Evolutionary conservation across 305 asterid genomes (phyloP).

Genomic region (Rubia tinctorum): DNA sequence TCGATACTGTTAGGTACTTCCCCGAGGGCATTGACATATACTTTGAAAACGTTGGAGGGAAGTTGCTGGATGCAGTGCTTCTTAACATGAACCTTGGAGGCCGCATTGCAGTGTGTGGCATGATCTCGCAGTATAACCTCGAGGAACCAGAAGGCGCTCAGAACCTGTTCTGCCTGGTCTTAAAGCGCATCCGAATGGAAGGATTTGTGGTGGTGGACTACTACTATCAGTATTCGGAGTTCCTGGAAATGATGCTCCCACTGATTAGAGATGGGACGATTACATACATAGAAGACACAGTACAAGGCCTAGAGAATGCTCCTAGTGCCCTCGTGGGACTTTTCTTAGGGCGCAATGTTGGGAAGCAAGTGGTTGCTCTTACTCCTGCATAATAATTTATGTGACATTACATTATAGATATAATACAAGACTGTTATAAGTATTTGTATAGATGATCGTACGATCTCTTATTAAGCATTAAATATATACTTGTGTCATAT

Average conservation of each 20-base stretch:
- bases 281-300: conserved; percentile 46
- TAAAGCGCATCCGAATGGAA: conserved; percentile 44
- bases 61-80: conserved; percentile 66
- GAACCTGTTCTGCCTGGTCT: conserved; percentile 32
- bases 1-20: conserved; percentile 33
- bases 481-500: background rate
- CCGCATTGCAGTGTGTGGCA: conserved; percentile 57
- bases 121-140: conserved; percentile 65
- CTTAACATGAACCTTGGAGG: conserved; percentile 51
- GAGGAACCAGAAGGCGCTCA: conserved; percentile 43
- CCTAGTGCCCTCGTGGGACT: conserved; percentile 52
- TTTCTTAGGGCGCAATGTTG: conserved; percentile 49
- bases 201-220: conserved; percentile 46
- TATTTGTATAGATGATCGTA: background rate
- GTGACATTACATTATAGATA: background rate
- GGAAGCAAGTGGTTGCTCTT: conserved; percentile 49
- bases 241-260: conserved; percentile 42
- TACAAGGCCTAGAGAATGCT: conserved; percentile 54
- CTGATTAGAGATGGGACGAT: conserved; percentile 48
- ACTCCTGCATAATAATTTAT: conserved; percentile 15
- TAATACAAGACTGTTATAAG: background rate
- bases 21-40: conserved; percentile 65
- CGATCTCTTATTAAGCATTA: background rate
- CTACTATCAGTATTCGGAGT: conserved; percentile 45
- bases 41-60: conserved; percentile 75